phyloP scores from a whole-genome alignment of 768 basidiomycete species.

The Wakefieldia striispora region DNA sequence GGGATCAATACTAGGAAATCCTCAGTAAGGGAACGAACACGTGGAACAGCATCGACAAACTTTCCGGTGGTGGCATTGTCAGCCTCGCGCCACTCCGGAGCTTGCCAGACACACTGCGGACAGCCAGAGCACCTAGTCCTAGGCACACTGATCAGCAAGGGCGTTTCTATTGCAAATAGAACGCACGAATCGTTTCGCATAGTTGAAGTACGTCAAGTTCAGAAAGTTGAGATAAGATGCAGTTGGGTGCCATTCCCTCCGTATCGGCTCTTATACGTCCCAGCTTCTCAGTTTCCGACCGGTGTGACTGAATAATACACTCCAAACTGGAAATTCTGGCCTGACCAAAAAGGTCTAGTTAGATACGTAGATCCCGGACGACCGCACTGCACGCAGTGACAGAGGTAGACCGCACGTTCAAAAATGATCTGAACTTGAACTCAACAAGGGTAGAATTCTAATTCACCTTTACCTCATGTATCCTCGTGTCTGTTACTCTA shows the following conservation, averaged over 20 bases:
- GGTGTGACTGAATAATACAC: too few relatives aligned
- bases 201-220: too few relatives aligned
- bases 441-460: not conserved
- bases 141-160: not conserved
- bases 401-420: not conserved
- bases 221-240: too few relatives aligned
- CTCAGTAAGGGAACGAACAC: slow-evolving; percentile 3
- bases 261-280: too few relatives aligned
- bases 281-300: too few relatives aligned
- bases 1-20: not conserved
- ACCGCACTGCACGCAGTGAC: not conserved
- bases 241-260: too few relatives aligned
- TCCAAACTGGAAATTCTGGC: too few relatives aligned
- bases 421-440: not conserved
- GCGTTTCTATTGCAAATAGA: too few relatives aligned
- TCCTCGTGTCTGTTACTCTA: not conserved
- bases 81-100: not conserved
- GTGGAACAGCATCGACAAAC: slow-evolving; percentile 9
- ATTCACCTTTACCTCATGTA: not conserved
- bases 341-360: not conserved
- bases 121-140: not conserved
- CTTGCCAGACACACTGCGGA: not conserved
- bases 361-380: not conserved
- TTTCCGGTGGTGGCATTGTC: not conserved
- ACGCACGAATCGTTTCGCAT: too few relatives aligned